Conservation (phyloP, 306 rosid species). For the Pyrus betulifolia region DNA sequence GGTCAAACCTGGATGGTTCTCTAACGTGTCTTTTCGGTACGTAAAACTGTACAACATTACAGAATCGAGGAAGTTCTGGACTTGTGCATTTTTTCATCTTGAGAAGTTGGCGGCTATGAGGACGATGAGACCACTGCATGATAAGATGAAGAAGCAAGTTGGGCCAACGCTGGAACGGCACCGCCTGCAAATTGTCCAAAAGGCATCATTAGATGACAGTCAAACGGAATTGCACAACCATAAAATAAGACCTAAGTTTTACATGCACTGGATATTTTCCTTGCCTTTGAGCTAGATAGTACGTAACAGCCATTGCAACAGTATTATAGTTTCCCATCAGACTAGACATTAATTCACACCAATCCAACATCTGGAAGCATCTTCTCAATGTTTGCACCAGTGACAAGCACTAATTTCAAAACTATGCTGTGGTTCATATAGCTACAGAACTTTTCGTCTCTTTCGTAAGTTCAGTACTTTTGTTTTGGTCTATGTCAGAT, state of each 20-base stretch:
- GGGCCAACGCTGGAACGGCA: constrained; percentile 72
- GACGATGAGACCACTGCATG: constrained; percentile 46
- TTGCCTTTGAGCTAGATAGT: background rate
- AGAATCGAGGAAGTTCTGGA: constrained; percentile 66
- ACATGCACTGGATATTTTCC: background rate
- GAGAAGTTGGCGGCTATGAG: constrained; percentile 35
- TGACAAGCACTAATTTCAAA: background rate
- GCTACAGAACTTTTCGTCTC: background rate
- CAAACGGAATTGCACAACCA: background rate
- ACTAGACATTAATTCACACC: background rate
- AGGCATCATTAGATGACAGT: background rate
- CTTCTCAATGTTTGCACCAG: background rate
- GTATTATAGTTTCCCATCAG: background rate
- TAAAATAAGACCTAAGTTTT: background rate
- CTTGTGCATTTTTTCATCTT: constrained; percentile 53
- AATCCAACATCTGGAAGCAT: background rate
- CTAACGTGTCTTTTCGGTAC: background rate
- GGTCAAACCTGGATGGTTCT: background rate
- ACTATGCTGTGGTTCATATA: background rate
- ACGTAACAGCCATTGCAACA: background rate
- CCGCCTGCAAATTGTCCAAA: constrained; percentile 50
- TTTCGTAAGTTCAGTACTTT: background rate
- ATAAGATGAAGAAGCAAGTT: constrained; percentile 81
- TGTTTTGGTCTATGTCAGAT: background rate
- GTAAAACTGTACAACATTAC: constrained; percentile 1